A percentile compares a stretch with the other conserved stretches of the same genome.
These are phyloP conservation scores for Antitrichia curtipendula DNA, from an alignment of 225 moss, liverwort and hornwort species.

Conservation along the genomic window DNA sequence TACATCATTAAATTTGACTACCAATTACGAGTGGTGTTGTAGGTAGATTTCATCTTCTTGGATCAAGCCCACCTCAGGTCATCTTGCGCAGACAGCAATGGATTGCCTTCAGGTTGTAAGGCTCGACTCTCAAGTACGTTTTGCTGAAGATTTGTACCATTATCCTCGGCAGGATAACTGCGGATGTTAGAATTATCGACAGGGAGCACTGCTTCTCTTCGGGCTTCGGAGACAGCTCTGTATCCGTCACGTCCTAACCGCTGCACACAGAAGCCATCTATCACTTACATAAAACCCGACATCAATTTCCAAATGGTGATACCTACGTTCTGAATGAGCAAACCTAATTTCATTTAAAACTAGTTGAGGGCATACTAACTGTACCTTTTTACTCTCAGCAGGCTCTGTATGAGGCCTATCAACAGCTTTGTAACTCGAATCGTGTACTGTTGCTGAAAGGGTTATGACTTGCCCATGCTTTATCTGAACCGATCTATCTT, in stretches of 20 bases:
- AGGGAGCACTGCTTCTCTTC: constrained; percentile 14
- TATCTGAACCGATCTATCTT: background rate
- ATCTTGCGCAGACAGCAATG: background rate
- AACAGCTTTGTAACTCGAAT: background rate
- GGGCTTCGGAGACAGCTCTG: constrained; percentile 30
- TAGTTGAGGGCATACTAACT: background rate
- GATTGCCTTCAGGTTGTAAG: constrained; percentile 17
- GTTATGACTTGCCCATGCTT: background rate
- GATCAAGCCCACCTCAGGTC: constrained; percentile 2
- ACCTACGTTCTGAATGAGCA: background rate
- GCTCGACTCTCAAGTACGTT: constrained; percentile 6
- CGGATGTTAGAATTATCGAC: constrained; percentile 7
- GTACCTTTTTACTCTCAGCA: constrained; percentile 20
- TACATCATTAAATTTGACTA: background rate
- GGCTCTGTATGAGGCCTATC: constrained; percentile 13
- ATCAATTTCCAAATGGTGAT: background rate
- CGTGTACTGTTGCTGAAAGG: background rate
- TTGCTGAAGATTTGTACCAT: background rate
- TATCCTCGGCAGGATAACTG: constrained; percentile 8
- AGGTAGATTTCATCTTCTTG: background rate
- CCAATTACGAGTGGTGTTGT: background rate
- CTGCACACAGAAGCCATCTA: constrained; percentile 14
- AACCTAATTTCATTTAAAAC: background rate
- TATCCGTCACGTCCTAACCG: constrained; percentile 29
- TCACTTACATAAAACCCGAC: background rate